Evolutionary conservation across 106 monocot species (phyloP).

Genomic region (Dioscorea dumetorum): DNA sequence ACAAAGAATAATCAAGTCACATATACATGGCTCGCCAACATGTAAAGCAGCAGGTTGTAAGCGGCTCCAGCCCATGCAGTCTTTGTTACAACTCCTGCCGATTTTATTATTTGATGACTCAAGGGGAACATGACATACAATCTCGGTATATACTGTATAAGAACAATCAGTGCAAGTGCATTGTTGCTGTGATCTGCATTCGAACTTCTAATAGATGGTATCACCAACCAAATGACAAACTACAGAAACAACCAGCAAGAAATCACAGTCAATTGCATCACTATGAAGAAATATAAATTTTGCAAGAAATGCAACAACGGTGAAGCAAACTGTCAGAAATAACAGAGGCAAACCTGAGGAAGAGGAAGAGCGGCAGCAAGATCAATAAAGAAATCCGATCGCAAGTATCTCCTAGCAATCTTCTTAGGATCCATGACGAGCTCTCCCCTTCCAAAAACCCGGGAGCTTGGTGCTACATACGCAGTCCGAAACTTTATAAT

Average conservation of each 20-base stretch:
- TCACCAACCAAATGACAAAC: constrained; percentile 76
- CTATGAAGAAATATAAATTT: too few species aligned
- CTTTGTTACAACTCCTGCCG: constrained; percentile 69
- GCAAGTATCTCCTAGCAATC: constrained; percentile 63
- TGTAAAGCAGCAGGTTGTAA: constrained; percentile 79
- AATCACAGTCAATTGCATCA: too few species aligned
- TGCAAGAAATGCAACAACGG: too few species aligned
- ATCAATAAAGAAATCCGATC: constrained; percentile 70
- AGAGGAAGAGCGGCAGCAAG: constrained; percentile 70
- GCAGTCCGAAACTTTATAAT: constrained; percentile 77
- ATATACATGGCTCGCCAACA: constrained; percentile 90
- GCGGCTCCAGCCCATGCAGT: constrained; percentile 92
- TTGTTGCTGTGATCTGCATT: constrained; percentile 51
- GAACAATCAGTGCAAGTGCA: constrained; percentile 62
- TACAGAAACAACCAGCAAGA: constrained; percentile 20
- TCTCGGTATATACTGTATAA: constrained; percentile 76
- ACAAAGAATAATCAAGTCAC: neutral
- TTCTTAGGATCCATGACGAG: constrained; percentile 69
- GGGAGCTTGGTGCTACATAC: constrained; percentile 70
- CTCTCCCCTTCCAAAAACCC: constrained; percentile 88
- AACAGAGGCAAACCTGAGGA: constrained; percentile 53
- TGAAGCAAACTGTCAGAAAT: too few species aligned
- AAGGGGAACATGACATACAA: constrained; percentile 85
- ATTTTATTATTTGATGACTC: constrained; percentile 67
- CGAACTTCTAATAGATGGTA: constrained; percentile 59